These are phyloP conservation scores for Amaranthus palmeri DNA, from an alignment of 148 eudicot species.

Conservation along the genomic window DNA sequence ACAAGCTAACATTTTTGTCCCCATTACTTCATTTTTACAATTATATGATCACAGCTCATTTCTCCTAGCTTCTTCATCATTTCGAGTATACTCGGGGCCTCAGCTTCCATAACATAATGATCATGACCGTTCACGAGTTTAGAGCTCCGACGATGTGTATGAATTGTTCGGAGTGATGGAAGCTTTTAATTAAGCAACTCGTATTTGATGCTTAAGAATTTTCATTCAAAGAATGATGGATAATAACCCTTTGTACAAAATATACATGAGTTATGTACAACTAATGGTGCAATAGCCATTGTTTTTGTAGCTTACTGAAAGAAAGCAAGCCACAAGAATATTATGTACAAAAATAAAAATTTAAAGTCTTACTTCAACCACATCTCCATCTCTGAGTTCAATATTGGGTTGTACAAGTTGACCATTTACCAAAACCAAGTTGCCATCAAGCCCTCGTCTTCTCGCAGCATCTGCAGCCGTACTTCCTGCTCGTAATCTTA, in stretches of 20 bases:
- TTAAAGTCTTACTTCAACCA: slow-evolving; percentile 68
- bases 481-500: slow-evolving; percentile 75
- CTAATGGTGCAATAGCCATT: neutral
- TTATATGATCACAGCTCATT: too few species aligned
- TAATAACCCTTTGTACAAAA: too few species aligned
- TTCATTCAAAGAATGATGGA: too few species aligned
- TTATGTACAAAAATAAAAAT: neutral
- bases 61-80: too few species aligned
- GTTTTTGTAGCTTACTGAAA: neutral
- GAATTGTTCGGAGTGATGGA: neutral
- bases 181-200: too few species aligned
- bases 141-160: neutral
- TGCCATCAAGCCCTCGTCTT: slow-evolving; percentile 68
- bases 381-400: slow-evolving; percentile 82
- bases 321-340: neutral
- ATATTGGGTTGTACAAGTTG: slow-evolving; percentile 65
- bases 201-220: too few species aligned
- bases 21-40: too few species aligned
- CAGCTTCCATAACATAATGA: neutral
- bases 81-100: too few species aligned
- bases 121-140: neutral
- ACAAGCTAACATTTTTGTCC: too few species aligned
- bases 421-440: slow-evolving; percentile 73
- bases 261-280: too few species aligned
- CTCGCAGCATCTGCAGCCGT: slow-evolving; percentile 91